Conservation (phyloP, 2,329 filamentous ascomycete genomes). For the Aspergillus quadrilineatus region DNA sequence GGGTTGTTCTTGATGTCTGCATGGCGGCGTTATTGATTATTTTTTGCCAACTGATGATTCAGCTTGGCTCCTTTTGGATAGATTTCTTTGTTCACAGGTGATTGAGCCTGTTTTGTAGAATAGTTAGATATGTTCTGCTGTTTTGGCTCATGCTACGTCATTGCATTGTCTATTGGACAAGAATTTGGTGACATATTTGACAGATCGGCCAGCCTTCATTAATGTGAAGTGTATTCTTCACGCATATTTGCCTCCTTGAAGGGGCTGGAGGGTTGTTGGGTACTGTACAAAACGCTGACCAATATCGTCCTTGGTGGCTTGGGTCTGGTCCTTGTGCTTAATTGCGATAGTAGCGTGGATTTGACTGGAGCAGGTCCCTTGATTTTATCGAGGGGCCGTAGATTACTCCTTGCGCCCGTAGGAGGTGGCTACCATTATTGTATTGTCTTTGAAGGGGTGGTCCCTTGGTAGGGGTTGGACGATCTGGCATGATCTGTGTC, state of each 20-base stretch:
- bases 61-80: not conserved
- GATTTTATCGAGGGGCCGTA: too few relatives aligned
- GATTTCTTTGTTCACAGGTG: not conserved
- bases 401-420: too few relatives aligned
- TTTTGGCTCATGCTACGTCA: not conserved
- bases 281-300: not conserved
- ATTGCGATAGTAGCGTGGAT: not conserved
- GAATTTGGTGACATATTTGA: not conserved
- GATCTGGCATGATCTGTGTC: too few relatives aligned
- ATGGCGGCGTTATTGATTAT: conserved; percentile 9
- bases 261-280: not conserved
- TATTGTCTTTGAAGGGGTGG: too few relatives aligned
- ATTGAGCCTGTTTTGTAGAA: not conserved
- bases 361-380: not conserved
- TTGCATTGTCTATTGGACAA: not conserved
- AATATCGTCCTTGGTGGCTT: not conserved
- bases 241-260: not conserved
- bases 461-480: too few relatives aligned
- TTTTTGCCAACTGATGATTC: not conserved
- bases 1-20: not conserved
- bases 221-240: not conserved
- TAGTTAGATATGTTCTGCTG: not conserved
- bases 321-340: not conserved
- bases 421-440: too few relatives aligned
- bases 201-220: not conserved